Evolutionary conservation across 768 basidiomycete genomes (phyloP), one percentile per base, ranked within the genome.

Genomic region (Porphyrellus cyaneotinctus): DNA sequence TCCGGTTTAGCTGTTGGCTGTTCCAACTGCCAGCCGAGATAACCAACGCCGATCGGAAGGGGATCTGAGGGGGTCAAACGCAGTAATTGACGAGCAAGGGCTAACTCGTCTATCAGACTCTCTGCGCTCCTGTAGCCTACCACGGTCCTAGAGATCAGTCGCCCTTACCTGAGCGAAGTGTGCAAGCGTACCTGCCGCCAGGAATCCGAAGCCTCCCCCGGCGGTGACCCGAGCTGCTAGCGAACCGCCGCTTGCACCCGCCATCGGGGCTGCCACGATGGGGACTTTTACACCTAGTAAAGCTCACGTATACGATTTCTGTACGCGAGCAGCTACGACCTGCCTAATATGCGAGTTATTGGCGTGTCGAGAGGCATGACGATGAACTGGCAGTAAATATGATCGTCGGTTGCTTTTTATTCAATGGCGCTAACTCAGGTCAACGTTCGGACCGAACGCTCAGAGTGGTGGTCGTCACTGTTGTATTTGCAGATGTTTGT

Each of bases 151-250:
- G 18, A 32, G 49, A 39, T 51, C 44, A 49, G 51, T 58, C 28
- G 30, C 45, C n/a, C 38, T 36, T 30, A 13, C 14, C 23, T 17
- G 12, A 18, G 17, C 22, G 35, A 36, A 47, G 15, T 26, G 33
- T 31, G 23, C 12, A 15, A 17, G 43, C 60, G 11, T 58, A 83
- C 87, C 84, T 67, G 80, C 75, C n/a, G 80, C 75, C 0, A 90
- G 58, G 65, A 91, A 90, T 2, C 87, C 90, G 51, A 91, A 84
- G 15, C 85, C 90, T 20, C 91, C 91, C 9, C 73, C 88, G 3
- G 76, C 74, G 18, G 80, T 75, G 30, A 87, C 84, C 49, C 80
- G 74, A 6, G 83, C 81, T 23, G 84, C 83, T 20, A 85, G 64
- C 18, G 65, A 66, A 43, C 84, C 87, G 43, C 85, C 84, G 51